These are phyloP conservation scores for Hortiboletus rubellus DNA, from an alignment of 1,284 basidiomycete genomes.

Conservation along the genomic window DNA sequence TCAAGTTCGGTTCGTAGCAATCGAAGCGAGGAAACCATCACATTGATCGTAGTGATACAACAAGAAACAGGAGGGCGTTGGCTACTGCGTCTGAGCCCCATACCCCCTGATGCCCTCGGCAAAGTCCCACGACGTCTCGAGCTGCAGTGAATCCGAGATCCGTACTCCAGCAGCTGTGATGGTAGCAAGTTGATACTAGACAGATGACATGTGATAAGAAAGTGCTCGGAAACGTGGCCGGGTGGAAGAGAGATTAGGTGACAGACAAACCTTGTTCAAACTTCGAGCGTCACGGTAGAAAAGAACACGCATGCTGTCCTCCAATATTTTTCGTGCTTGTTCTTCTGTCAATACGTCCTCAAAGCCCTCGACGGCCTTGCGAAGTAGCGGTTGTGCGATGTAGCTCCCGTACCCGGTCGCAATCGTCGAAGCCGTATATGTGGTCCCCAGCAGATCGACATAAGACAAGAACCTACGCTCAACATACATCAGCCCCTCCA, in stretches of 20 bases:
- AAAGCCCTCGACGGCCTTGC: slow-evolving; percentile 85
- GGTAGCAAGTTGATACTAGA: slow-evolving; percentile 91
- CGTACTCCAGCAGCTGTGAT: slow-evolving; percentile 77
- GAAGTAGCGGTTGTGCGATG: slow-evolving; percentile 91
- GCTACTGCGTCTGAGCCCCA: slow-evolving; percentile 67
- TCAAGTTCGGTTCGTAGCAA: background rate
- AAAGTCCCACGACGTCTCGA: slow-evolving; percentile 88
- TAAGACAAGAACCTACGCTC: slow-evolving; percentile 83
- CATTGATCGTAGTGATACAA: slow-evolving; percentile 15
- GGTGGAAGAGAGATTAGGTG: background rate
- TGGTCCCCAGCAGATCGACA: slow-evolving; percentile 96
- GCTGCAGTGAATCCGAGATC: slow-evolving; percentile 79
- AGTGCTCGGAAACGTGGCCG: background rate
- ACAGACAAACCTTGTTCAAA: slow-evolving; percentile 81
- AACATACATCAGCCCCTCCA: background rate
- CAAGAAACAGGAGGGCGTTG: slow-evolving; percentile 1
- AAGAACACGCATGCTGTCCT: slow-evolving; percentile 90
- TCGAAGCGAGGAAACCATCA: background rate
- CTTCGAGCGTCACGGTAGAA: slow-evolving; percentile 97
- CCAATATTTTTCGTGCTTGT: slow-evolving; percentile 78
- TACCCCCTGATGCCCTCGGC: slow-evolving; percentile 92
- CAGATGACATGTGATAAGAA: background rate
- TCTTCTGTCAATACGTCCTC: slow-evolving; percentile 78
- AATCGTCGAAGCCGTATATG: slow-evolving; percentile 91
- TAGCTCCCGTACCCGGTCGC: slow-evolving; percentile 97